phyloP scores from a whole-genome alignment of 495 filamentous ascomycete genomes.

The Talaromyces proteolyticus region DNA sequence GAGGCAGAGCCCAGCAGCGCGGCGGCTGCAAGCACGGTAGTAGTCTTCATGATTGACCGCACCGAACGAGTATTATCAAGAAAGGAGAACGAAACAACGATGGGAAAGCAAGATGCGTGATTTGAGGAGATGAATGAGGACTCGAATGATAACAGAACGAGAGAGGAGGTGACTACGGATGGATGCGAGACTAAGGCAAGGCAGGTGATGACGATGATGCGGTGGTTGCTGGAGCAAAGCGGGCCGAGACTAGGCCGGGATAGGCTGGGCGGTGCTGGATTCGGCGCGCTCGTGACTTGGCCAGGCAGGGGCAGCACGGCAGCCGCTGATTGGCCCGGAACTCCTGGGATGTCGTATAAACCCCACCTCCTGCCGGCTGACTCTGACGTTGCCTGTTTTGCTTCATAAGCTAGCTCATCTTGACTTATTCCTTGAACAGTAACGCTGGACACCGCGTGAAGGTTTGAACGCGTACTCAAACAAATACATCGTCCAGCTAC shows the following conservation, averaged over 20 bases:
- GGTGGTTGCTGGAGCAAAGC: conserved; percentile 3
- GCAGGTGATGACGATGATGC: conserved; percentile 4
- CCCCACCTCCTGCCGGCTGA: too few species aligned
- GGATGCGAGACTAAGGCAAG: conserved; percentile 19
- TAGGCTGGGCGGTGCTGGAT: too few species aligned
- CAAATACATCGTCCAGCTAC: too few species aligned
- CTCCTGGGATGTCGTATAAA: too few species aligned
- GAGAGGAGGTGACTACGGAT: conserved; percentile 14
- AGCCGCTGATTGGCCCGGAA: too few species aligned
- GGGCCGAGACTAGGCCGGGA: conserved; percentile 1
- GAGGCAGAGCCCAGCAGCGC: conserved; percentile 77
- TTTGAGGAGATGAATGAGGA: conserved; percentile 11
- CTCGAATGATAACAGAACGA: conserved; percentile 1
- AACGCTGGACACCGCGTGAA: too few species aligned
- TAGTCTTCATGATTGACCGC: conserved; percentile 67
- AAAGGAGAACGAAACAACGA: conserved; percentile 18
- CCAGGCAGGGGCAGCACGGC: not conserved
- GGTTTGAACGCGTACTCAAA: too few species aligned
- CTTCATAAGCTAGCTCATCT: too few species aligned
- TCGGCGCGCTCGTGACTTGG: conserved; percentile 2
- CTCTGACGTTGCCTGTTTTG: too few species aligned
- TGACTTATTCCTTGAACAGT: too few species aligned
- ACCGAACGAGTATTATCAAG: conserved; percentile 10
- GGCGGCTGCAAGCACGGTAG: conserved; percentile 67
- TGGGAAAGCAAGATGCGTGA: conserved; percentile 17